Evolutionary conservation across 2,329 filamentous ascomycete species (phyloP).

Genomic region (Dactylellina leptospora): DNA sequence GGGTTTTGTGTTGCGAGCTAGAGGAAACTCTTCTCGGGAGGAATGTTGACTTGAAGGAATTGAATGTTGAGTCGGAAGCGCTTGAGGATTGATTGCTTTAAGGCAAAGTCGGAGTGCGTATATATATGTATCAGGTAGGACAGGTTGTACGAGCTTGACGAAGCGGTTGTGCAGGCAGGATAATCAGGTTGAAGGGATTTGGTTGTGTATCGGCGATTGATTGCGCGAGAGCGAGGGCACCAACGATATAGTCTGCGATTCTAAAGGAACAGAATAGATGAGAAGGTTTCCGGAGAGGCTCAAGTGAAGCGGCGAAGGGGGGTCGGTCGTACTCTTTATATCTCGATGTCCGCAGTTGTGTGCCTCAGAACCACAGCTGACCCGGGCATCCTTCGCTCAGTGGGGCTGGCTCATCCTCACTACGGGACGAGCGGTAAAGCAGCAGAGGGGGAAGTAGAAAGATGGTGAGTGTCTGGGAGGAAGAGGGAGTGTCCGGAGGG

Average conservation of each 20-base stretch:
- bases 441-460: background rate
- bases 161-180: slow-evolving; percentile 28
- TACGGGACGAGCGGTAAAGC: slow-evolving; percentile 31
- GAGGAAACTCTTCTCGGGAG: slow-evolving; percentile 24
- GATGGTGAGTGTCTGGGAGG: background rate
- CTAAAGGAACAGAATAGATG: slow-evolving; percentile 36
- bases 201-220: slow-evolving; percentile 32
- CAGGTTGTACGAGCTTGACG: slow-evolving; percentile 41
- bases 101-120: slow-evolving; percentile 15
- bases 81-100: slow-evolving; percentile 53
- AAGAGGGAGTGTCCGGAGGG: slow-evolving; percentile 10
- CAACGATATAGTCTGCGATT: background rate
- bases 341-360: slow-evolving; percentile 37
- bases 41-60: slow-evolving; percentile 41
- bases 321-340: slow-evolving; percentile 47
- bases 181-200: background rate
- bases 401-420: slow-evolving; percentile 50
- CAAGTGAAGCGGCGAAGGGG: slow-evolving; percentile 40
- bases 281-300: slow-evolving; percentile 47
- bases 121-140: slow-evolving; percentile 14
- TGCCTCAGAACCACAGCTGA: slow-evolving; percentile 51
- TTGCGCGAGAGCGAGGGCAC: slow-evolving; percentile 6
- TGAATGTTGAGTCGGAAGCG: slow-evolving; percentile 31
- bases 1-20: slow-evolving; percentile 35
- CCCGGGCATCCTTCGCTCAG: slow-evolving; percentile 51